Conservation (phyloP, 257 asterid genomes). For the Solanum ossicruentum region DNA sequence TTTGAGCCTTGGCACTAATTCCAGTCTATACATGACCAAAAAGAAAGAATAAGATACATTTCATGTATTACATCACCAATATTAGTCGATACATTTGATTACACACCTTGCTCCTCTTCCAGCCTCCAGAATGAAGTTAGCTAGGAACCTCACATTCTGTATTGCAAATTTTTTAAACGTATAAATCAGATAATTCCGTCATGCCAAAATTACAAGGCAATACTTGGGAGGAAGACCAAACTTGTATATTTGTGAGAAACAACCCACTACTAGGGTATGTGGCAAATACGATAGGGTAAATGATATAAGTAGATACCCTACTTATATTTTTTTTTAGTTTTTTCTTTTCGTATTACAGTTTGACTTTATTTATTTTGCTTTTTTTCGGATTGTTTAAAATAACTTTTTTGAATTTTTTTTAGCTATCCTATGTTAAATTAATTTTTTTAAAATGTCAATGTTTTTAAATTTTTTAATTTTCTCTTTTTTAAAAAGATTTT, state of each 20-base stretch:
- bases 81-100: background rate
- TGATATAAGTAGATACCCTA: too few relatives aligned
- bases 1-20: constrained; percentile 39
- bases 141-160: constrained; percentile 84
- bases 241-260: background rate
- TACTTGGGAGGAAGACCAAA: background rate
- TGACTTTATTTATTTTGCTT: too few relatives aligned
- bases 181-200: background rate
- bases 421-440: too few relatives aligned
- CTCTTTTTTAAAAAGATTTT: too few relatives aligned
- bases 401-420: too few relatives aligned
- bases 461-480: too few relatives aligned
- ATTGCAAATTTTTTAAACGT: background rate
- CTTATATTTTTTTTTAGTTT: too few relatives aligned
- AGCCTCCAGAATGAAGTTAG: constrained; percentile 67
- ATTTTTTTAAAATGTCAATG: too few relatives aligned
- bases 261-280: background rate
- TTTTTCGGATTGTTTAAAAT: too few relatives aligned
- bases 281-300: background rate
- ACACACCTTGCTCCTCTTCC: constrained; percentile 80
- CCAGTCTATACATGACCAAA: constrained; percentile 10
- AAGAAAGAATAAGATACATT: background rate
- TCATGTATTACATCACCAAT: background rate
- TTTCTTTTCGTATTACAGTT: too few relatives aligned
- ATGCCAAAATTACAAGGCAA: background rate